Evolutionary conservation across 805 yeast genomes (phyloP), one percentile per base, ranked within the genome.

Genomic region (Starmerella riodocensis): DNA sequence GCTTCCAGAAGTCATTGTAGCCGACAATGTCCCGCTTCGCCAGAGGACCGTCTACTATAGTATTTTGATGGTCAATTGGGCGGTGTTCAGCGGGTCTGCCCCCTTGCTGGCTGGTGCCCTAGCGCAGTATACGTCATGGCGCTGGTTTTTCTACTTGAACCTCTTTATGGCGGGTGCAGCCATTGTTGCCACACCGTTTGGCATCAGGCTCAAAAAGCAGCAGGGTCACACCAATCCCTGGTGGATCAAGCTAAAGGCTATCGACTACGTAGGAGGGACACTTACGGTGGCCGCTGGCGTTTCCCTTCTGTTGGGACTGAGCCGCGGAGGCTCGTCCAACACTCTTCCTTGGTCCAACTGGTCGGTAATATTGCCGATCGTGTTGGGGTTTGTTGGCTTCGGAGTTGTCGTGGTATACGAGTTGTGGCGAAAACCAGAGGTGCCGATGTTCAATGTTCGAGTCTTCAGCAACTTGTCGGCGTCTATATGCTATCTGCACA

Each of bases 71-170:
- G 35, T 46, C 6, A 38, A 51, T 19, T 55, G 60, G 56, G 58
- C 58, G 1, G 28, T 58, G 2, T 58, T 57, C 7, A 42, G 52
- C 5, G 54, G 51, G 1, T 36, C 40, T 17, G 84, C 84, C 1
- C 84, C 85, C 0, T 59, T 75, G 29, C 53, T 77, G 19, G 84
- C 83, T 12, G 84, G 84, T 23, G 76, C 74, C 0, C 69, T 78
- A 41, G 66, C 80, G 1, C 58, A 71, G 2, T 60, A 67, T 37
- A 72, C 66, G 4, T 59, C 71, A n/a, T 78, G 85, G 85, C 63
- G 85, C 51, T 77, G 85, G 83, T 73, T 82, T 50, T 79, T 77
- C 53, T 79, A 73, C 57, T 64, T 79, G 46, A 78, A 78, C 55
- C 55, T 79, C 27, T 82, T 84, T 3, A 56, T 76, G 26, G 80